Conservation (phyloP, 139 green algal species). For the Chlamydomonas sphaeroides region DNA sequence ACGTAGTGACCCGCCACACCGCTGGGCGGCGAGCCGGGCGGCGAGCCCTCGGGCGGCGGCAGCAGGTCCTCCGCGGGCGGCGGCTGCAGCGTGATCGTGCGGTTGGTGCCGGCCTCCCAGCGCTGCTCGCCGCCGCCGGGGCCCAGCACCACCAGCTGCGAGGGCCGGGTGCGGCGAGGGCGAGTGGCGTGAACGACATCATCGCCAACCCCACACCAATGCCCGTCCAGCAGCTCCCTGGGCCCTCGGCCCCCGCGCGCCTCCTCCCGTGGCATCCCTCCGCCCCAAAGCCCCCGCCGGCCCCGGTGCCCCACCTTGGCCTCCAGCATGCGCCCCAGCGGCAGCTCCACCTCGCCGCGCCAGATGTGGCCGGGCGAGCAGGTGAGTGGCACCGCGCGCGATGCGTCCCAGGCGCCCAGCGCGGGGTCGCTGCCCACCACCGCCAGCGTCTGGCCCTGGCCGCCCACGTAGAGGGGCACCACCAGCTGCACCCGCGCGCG, state of each 20-base stretch:
- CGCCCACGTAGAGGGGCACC: slow-evolving; percentile 36
- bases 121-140: slow-evolving; percentile 21
- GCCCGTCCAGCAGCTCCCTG: too few relatives aligned
- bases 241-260: too few relatives aligned
- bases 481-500: slow-evolving; percentile 34
- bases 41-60: neutral
- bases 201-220: too few relatives aligned
- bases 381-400: slow-evolving; percentile 6
- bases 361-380: slow-evolving; percentile 40
- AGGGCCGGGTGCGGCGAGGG: too few relatives aligned
- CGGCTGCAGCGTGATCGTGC: slow-evolving; percentile 16
- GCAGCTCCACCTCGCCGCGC: slow-evolving; percentile 42
- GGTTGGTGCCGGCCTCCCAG: slow-evolving; percentile 38
- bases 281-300: too few relatives aligned
- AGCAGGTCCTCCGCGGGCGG: slow-evolving; percentile 23
- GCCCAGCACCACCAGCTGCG: slow-evolving; percentile 32
- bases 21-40: neutral
- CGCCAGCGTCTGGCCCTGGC: slow-evolving; percentile 26
- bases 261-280: too few relatives aligned
- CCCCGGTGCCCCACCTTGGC: slow-evolving; percentile 38
- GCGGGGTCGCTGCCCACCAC: slow-evolving; percentile 20
- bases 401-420: slow-evolving; percentile 41
- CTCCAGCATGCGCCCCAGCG: slow-evolving; percentile 13
- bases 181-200: too few relatives aligned
- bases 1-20: slow-evolving; percentile 23